These are phyloP conservation scores for Talaromyces rugulosus DNA, from an alignment of 2,329 filamentous ascomycete genomes.

Conservation along the genomic window DNA sequence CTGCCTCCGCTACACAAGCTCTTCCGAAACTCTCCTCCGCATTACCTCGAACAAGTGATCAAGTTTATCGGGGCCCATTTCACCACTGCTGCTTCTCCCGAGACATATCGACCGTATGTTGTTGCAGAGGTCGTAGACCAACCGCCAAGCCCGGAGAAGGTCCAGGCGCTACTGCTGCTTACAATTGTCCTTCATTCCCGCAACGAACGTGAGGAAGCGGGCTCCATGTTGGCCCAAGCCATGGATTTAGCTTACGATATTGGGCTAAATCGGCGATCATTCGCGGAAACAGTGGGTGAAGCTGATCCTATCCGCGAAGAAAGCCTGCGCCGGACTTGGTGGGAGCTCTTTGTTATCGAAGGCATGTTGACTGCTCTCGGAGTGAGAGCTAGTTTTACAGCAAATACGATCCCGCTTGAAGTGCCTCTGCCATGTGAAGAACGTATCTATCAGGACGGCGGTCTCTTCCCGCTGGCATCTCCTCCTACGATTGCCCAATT, in stretches of 20 bases:
- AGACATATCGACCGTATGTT: constrained; percentile 38
- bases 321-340: constrained; percentile 85
- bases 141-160: constrained; percentile 55
- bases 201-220: constrained; percentile 65
- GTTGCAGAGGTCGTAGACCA: constrained; percentile 28
- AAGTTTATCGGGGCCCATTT: constrained; percentile 56
- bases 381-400: constrained; percentile 50
- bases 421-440: constrained; percentile 80
- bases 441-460: constrained; percentile 48
- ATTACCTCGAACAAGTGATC: constrained; percentile 51
- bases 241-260: constrained; percentile 71
- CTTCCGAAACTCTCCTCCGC: constrained; percentile 35
- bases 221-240: constrained; percentile 62
- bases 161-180: constrained; percentile 74
- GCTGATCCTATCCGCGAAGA: constrained; percentile 70
- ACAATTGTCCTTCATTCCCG: constrained; percentile 74
- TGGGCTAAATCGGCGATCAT: constrained; percentile 67
- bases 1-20: constrained; percentile 46
- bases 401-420: constrained; percentile 64
- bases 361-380: constrained; percentile 73
- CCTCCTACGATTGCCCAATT: constrained; percentile 65
- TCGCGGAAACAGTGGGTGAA: constrained; percentile 59
- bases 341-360: constrained; percentile 78
- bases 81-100: constrained; percentile 41
- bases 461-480: constrained; percentile 54